A percentile compares a stretch with the other conserved stretches of the same genome.
Evolutionary conservation across 257 asterid genomes (phyloP).

Genomic region (Mentha longifolia): DNA sequence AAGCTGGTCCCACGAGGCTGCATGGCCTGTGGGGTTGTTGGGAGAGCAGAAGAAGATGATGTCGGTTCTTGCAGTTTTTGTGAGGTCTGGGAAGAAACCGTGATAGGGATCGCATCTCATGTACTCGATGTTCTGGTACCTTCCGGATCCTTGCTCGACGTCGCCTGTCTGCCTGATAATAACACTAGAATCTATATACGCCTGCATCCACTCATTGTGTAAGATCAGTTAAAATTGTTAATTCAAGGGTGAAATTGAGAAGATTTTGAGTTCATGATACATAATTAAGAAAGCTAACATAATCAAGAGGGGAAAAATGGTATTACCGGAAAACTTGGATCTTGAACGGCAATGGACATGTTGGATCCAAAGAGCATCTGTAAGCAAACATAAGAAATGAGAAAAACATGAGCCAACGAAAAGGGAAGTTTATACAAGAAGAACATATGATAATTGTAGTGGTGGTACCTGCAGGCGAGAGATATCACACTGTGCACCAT

Average conservation of each 20-base stretch:
- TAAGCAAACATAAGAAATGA: slow-evolving; percentile 22
- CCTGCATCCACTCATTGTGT: slow-evolving; percentile 48
- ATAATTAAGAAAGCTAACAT: background rate
- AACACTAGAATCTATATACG: slow-evolving; percentile 81
- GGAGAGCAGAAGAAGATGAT: slow-evolving; percentile 88
- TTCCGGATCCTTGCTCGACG: slow-evolving; percentile 51
- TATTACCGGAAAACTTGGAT: slow-evolving; percentile 84
- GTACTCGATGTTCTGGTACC: slow-evolving; percentile 66
- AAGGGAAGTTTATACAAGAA: too few species aligned
- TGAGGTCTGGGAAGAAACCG: slow-evolving; percentile 71
- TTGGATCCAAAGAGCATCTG: slow-evolving; percentile 87
- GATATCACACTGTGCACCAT: slow-evolving; percentile 90
- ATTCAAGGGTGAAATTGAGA: background rate
- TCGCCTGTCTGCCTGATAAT: slow-evolving; percentile 82
- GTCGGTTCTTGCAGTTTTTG: slow-evolving; percentile 62
- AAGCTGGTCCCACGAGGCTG: slow-evolving; percentile 67
- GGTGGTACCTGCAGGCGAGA: slow-evolving; percentile 86
- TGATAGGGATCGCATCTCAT: slow-evolving; percentile 71
- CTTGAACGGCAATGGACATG: slow-evolving; percentile 78
- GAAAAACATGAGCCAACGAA: too few species aligned
- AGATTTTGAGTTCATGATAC: background rate
- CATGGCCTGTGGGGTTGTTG: slow-evolving; percentile 89
- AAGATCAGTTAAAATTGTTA: background rate
- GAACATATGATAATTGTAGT: too few species aligned
- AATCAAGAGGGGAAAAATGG: slow-evolving; percentile 17